These are phyloP conservation scores for Podaxis sp. DNA, from an alignment of 768 basidiomycete genomes.

Conservation along the genomic window DNA sequence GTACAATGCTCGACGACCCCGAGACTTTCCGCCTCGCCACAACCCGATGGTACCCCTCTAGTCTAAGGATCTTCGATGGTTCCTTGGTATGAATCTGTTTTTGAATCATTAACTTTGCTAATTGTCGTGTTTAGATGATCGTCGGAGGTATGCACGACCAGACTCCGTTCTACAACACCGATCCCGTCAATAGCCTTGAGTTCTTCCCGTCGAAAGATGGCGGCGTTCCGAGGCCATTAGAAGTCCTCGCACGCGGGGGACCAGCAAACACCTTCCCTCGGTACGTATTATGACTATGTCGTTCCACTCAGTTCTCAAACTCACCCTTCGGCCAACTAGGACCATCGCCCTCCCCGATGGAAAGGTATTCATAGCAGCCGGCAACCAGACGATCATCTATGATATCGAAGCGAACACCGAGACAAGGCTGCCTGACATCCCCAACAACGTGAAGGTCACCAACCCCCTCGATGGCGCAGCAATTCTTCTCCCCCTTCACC, in stretches of 20 bases:
- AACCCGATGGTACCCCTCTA: conserved; percentile 42
- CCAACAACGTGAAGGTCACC: conserved; percentile 43
- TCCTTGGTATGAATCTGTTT: conserved; percentile 30
- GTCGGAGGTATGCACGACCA: conserved; percentile 28
- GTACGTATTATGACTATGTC: conserved; percentile 15
- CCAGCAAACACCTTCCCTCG: conserved; percentile 30
- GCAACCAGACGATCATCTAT: conserved; percentile 42
- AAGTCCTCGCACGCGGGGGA: conserved; percentile 28
- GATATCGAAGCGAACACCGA: conserved; percentile 37
- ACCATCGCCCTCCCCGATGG: conserved; percentile 40
- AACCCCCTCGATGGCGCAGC: conserved; percentile 39
- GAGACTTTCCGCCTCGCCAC: conserved; percentile 32
- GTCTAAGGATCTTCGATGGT: conserved; percentile 32
- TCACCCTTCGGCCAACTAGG: conserved; percentile 18
- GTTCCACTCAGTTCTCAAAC: background rate
- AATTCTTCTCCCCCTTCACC: conserved; percentile 35
- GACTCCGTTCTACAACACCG: conserved; percentile 62
- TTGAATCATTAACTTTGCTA: background rate
- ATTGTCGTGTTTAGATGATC: conserved; percentile 20
- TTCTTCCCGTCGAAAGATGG: conserved; percentile 42
- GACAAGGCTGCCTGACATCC: conserved; percentile 39
- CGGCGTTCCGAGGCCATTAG: conserved; percentile 29
- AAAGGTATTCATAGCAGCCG: conserved; percentile 39
- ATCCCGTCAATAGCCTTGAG: conserved; percentile 46
- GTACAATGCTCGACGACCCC: conserved; percentile 37